Percentiles rank a stretch among this genome's conserved stretches.
Conservation (phyloP, 2,329 filamentous ascomycete species). For the Passalora sequoiae region DNA sequence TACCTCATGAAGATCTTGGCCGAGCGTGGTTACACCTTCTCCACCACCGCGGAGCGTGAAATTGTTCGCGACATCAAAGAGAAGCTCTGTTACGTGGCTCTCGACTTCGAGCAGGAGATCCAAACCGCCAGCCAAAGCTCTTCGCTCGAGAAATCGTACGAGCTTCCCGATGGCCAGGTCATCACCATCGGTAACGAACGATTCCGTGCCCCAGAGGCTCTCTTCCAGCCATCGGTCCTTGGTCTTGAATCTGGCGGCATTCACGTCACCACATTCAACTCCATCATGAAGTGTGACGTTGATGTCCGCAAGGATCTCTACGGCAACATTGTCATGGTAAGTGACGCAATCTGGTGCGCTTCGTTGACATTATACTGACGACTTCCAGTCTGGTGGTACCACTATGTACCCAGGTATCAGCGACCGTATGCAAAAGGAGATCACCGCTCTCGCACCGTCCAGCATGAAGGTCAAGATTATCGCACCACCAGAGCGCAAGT, state of each 20-base stretch:
- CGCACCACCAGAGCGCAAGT: constrained; percentile 99
- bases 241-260: constrained; percentile 98
- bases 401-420: constrained; percentile 99
- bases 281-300: constrained; percentile 99
- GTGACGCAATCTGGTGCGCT: constrained; percentile 37
- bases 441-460: constrained; percentile 96
- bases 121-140: constrained; percentile 99
- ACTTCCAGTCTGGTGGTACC: constrained; percentile 87
- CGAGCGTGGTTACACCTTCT: constrained; percentile 99
- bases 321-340: constrained; percentile 99
- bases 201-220: constrained; percentile 98
- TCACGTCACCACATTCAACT: constrained; percentile 99
- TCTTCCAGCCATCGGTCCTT: constrained; percentile 97
- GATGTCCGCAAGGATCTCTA: constrained; percentile 99
- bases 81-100: constrained; percentile 99
- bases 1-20: constrained; percentile 99
- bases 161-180: constrained; percentile 98
- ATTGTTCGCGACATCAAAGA: constrained; percentile 99
- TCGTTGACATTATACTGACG: constrained; percentile 33
- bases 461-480: constrained; percentile 99
- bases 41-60: constrained; percentile 99
- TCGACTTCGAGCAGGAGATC: constrained; percentile 99
- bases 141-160: constrained; percentile 98
- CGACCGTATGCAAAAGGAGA: constrained; percentile 99
- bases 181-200: constrained; percentile 99